Base-by-base conservation (phyloP, 495 filamentous ascomycete genomes). In the Hyaloscypha hepaticicola region DNA sequence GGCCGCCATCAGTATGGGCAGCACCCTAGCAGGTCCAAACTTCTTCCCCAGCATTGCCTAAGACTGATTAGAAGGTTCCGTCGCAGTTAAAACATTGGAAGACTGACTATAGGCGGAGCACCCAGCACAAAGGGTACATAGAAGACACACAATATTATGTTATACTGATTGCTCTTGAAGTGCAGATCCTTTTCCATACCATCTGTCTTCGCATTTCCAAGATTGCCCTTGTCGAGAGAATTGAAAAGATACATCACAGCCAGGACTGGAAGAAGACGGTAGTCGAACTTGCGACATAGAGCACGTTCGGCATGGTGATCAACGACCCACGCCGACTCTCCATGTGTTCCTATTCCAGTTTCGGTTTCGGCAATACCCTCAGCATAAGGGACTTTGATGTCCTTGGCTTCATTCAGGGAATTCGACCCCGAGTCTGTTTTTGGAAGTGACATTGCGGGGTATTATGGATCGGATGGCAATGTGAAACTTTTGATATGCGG, bases 141-240 rank as follows among this genome's bases (percentile, higher is more conserved):
- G 77, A 93, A 93, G 66, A 92, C 86, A 24, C 81, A 83, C 21
- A 92, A 75, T 14, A 91, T 81, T 24, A 85, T 82, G 70, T 90
- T 91, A 75, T 92, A 92, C 66, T 91, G 82, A 61, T 85, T 82
- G 1, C 76, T 71, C 34, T 81, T 77, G 75, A 92, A 84, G 38
- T 80, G 65, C 21, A 88, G 71, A 78, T 86, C 83, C 62, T 69
- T 49, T n/a, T 68, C 57, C 29, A 69, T 59, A 19, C 55, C 31
- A 11, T 72, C 86, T 0, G 88, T 91, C 73, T 91, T 83, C 14
- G 89, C 89, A 70, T 92, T 91, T 59, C 85, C 83, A 31, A 90
- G 67, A 66, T 90, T 90, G 11, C 83, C 83, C 65, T 89, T 89
- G 70, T 89, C 87, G n/a, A 89, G 77, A 22, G 78, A 78, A 70